These are phyloP conservation scores for Dictyostelium capitatum DNA, from an alignment of 78 protist species.

Conservation along the genomic window DNA sequence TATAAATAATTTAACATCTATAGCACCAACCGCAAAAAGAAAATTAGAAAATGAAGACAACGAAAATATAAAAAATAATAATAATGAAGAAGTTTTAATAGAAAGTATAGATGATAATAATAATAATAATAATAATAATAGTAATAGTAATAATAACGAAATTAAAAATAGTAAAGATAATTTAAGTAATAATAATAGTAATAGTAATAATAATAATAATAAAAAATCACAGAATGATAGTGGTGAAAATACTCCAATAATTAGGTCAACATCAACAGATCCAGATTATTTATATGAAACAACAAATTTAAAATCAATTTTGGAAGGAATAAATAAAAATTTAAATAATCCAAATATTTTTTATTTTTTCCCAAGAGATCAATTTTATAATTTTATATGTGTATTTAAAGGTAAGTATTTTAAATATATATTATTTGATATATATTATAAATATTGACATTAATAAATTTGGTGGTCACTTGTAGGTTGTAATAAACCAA, in stretches of 20 bases:
- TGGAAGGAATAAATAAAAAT: slow-evolving; percentile 5
- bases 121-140: not conserved
- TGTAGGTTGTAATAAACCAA: slow-evolving; percentile 68
- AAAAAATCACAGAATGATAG: not conserved
- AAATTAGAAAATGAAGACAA: not conserved
- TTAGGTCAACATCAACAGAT: slow-evolving; percentile 3
- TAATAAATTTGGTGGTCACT: no score
- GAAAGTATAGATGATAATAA: not conserved
- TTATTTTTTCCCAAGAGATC: slow-evolving; percentile 69
- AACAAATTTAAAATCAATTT: not conserved
- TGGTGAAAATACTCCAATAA: slow-evolving; percentile 6
- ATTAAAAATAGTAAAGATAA: not conserved
- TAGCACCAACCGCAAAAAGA: not conserved
- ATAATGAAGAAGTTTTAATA: not conserved
- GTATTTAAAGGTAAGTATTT: slow-evolving; percentile 48
- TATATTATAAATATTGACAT: no score
- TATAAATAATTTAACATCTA: not conserved
- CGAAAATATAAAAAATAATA: not conserved
- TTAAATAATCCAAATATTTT: slow-evolving; percentile 15
- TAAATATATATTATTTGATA: no score
- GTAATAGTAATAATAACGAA: not conserved
- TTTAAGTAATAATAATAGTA: not conserved
- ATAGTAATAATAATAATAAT: not conserved
- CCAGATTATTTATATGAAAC: slow-evolving; percentile 6
- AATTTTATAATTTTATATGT: slow-evolving; percentile 66